Evolutionary conservation across 108 stramenopile genomes (phyloP), one percentile per base, ranked within the genome.

Genomic region (Nitzschia sp.): DNA sequence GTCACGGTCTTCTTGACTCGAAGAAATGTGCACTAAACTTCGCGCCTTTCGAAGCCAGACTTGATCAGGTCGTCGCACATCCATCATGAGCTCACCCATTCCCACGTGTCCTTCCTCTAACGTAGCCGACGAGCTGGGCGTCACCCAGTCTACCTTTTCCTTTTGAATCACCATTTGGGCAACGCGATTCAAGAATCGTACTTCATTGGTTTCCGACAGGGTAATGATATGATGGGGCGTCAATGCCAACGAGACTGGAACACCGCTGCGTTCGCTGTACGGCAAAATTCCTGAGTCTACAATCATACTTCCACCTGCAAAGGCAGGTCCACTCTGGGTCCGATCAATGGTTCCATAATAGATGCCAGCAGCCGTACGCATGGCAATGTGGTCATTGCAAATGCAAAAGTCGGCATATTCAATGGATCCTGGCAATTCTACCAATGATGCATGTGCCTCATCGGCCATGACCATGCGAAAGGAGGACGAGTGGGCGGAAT

Each of bases 61-160:
- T 79, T 92, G 90, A 85, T 92, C 94, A 5, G 91, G 88, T n/a
- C 94, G 77, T 8, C 94, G 86, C 54, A 88, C 78, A 63, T 95
- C 94, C 82, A 87, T 91, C 46, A 95, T 54, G 8, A 95, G 71
- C 54, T 90, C 90, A 3, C 85, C 84, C 23, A 64, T 74, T 45
- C 72, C 85, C 61, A 87, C 59, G 29, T 54, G 42, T 30, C 42
- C 74, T 47, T 78, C 83, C 24, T 78, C 72, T 19, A 46, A 6
- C 42, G 55, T 54, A 57, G 68, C 48, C 8, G 80, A 59, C 18
- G 82, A 61, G 29, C 49, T 34, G 46, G 75, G 59, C 24, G 85
- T 62, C 19, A 72, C 64, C 83, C 81, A 86, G 64, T 94, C 89
- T 1, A 94, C 85, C n/a, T 82, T 79, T 71, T 94, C 93, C 60